Evolutionary conservation across 192 early-diverging fungal genomes (phyloP).

Genomic region (Pecoramyces ruminantium): DNA sequence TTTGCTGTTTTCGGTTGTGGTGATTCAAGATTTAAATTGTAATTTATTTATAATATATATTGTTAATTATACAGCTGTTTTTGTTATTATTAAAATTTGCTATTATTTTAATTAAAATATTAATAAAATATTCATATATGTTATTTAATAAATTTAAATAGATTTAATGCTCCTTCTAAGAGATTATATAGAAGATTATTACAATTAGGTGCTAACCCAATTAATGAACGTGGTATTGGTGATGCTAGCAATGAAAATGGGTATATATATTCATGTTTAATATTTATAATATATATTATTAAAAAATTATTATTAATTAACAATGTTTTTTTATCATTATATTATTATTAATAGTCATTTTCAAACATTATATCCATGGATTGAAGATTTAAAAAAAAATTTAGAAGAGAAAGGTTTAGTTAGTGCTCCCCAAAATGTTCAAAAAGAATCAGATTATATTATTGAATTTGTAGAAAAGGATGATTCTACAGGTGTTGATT

Average conservation of each 20-base stretch:
- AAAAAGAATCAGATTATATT: background rate
- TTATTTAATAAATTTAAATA: slow-evolving; percentile 4
- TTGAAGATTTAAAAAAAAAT: background rate
- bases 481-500: background rate
- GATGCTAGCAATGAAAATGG: slow-evolving; percentile 96
- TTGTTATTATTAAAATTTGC: background rate
- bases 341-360: background rate
- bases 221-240: slow-evolving; percentile 62
- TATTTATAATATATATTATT: background rate
- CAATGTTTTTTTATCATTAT: background rate
- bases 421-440: background rate
- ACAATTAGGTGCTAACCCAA: slow-evolving; percentile 62
- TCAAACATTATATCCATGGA: slow-evolving; percentile 73
- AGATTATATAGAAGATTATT: slow-evolving; percentile 69
- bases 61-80: background rate
- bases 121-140: background rate
- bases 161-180: slow-evolving; percentile 87
- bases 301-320: background rate
- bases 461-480: background rate
- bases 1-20: slow-evolving; percentile 89
- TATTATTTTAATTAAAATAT: background rate
- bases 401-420: background rate
- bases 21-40: slow-evolving; percentile 78
- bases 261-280: slow-evolving; percentile 7
- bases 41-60: background rate